These are phyloP conservation scores for Cucumis cinereus DNA, from an alignment of 306 rosid species.

Conservation along the genomic window DNA sequence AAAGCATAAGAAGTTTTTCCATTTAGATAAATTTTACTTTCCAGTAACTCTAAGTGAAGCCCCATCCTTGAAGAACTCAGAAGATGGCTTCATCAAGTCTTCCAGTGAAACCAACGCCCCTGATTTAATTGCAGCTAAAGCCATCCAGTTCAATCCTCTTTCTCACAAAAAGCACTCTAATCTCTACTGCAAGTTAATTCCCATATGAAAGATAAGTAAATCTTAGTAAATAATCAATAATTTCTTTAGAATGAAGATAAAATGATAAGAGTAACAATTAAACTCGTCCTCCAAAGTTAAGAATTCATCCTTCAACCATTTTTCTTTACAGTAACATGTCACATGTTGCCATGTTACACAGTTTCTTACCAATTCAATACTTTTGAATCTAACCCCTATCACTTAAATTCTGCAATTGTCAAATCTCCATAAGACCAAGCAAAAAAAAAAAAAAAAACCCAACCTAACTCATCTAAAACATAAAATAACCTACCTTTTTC, in stretches of 20 bases:
- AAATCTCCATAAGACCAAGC: background rate
- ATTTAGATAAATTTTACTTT: constrained; percentile 30
- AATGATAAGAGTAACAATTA: background rate
- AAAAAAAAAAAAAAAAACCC: background rate
- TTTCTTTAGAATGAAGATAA: background rate
- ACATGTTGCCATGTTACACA: background rate
- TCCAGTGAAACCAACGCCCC: constrained; percentile 43
- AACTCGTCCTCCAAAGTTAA: background rate
- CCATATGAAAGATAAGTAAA: background rate
- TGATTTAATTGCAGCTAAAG: constrained; percentile 30
- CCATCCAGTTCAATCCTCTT: constrained; percentile 14
- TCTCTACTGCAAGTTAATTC: constrained; percentile 8
- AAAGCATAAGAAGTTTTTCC: background rate
- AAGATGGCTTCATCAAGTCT: constrained; percentile 41
- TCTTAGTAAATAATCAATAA: background rate
- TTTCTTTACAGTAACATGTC: background rate
- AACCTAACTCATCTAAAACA: background rate
- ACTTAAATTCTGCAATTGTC: background rate
- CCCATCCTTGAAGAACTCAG: constrained; percentile 65
- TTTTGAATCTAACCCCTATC: background rate
- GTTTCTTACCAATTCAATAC: background rate
- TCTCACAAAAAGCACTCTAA: background rate
- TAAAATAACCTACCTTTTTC: background rate
- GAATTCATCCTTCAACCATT: background rate
- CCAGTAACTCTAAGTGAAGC: constrained; percentile 63